phyloP scores from a whole-genome alignment of 73 alveolate species.

The Blepharisma stoltei region DNA sequence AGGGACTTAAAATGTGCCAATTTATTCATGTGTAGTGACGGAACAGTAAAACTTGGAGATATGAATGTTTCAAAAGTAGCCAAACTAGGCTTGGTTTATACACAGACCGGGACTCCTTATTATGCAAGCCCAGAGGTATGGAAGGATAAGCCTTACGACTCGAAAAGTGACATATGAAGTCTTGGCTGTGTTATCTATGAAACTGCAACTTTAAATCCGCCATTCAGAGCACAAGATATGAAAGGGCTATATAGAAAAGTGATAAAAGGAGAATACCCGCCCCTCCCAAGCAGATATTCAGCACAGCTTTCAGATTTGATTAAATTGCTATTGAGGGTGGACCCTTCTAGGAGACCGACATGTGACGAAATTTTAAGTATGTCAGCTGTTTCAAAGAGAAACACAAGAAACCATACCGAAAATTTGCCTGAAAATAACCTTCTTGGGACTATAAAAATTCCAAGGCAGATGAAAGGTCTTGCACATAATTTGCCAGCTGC shows the following conservation, averaged over 20 bases:
- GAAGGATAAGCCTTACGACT: constrained; percentile 56
- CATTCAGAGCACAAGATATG: constrained; percentile 51
- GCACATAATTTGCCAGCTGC: too few species aligned
- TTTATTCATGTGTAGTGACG: constrained; percentile 73
- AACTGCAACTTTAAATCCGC: constrained; percentile 48
- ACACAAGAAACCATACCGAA: too few species aligned
- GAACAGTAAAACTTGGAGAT: constrained; percentile 67
- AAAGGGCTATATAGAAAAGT: constrained; percentile 42
- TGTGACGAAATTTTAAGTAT: too few species aligned
- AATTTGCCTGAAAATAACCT: too few species aligned
- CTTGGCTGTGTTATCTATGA: constrained; percentile 61
- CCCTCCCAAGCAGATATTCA: neutral
- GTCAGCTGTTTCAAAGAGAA: too few species aligned
- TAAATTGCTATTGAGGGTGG: neutral
- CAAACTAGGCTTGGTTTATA: constrained; percentile 52
- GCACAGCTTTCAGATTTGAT: neutral
- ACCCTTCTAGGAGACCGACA: too few species aligned
- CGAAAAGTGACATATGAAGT: constrained; percentile 56
- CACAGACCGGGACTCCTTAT: constrained; percentile 72
- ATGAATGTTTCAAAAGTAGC: constrained; percentile 60
- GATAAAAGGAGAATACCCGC: constrained; percentile 34
- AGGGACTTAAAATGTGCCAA: constrained; percentile 74
- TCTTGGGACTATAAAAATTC: too few species aligned
- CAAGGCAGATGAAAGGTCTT: too few species aligned
- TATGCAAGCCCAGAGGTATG: constrained; percentile 67